A percentile compares a stretch with the other conserved stretches of the same genome.
These are phyloP conservation scores for Calycina marina DNA, from an alignment of 2,329 filamentous ascomycete species.

Conservation along the genomic window DNA sequence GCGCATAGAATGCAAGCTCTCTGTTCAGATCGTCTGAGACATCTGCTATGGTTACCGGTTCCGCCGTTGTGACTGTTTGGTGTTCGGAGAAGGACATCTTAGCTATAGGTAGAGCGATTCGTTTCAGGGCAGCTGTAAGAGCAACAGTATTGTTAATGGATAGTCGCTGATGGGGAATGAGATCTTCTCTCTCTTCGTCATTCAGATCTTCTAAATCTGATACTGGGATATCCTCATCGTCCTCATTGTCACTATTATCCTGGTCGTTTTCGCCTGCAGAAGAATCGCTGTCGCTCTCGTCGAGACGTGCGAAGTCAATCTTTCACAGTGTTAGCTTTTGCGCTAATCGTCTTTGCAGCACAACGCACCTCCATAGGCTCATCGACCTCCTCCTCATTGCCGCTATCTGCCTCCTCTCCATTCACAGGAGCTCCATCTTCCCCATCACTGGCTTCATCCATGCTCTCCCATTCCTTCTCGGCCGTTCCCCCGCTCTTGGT, in stretches of 20 bases:
- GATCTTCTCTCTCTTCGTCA: slow-evolving; percentile 71
- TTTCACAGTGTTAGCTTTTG: slow-evolving; percentile 16
- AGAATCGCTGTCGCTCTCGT: slow-evolving; percentile 45
- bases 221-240: slow-evolving; percentile 76
- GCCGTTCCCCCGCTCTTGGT: slow-evolving; percentile 25
- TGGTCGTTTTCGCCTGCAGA: slow-evolving; percentile 32
- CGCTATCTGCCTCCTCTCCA: slow-evolving; percentile 23
- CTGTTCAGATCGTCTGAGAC: slow-evolving; percentile 84
- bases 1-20: slow-evolving; percentile 85
- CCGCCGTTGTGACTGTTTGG: slow-evolving; percentile 57
- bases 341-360: background rate
- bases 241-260: slow-evolving; percentile 34
- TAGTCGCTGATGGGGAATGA: slow-evolving; percentile 79
- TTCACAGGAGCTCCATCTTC: slow-evolving; percentile 9
- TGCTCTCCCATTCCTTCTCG: slow-evolving; percentile 28
- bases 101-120: slow-evolving; percentile 56
- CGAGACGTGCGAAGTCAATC: slow-evolving; percentile 38
- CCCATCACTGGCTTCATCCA: slow-evolving; percentile 23
- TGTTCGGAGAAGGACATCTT: slow-evolving; percentile 69
- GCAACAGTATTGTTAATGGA: slow-evolving; percentile 96
- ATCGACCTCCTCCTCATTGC: slow-evolving; percentile 24
- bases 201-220: slow-evolving; percentile 70
- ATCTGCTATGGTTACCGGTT: slow-evolving; percentile 61
- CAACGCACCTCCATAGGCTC: slow-evolving; percentile 13
- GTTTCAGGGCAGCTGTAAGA: slow-evolving; percentile 64